Conservation (phyloP, 2,329 filamentous ascomycete genomes). For the Ascochyta koolunga region DNA sequence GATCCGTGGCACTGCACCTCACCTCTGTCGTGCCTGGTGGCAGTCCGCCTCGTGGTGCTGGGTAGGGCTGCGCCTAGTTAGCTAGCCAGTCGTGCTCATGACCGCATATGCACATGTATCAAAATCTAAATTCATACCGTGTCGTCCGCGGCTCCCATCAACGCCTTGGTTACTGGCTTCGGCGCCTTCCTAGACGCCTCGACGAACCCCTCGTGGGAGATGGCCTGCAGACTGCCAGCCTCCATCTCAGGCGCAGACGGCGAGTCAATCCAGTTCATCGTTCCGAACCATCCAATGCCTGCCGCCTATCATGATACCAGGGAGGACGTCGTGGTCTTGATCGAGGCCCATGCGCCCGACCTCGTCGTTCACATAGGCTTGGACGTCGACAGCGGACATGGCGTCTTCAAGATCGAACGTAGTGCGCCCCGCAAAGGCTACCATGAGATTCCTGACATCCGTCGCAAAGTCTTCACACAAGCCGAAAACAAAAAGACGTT, state of each 20-base stretch:
- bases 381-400: slow-evolving; percentile 61
- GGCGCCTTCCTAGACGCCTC: slow-evolving; percentile 72
- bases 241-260: slow-evolving; percentile 13
- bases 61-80: neutral
- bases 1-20: neutral
- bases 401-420: slow-evolving; percentile 73
- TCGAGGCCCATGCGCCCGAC: slow-evolving; percentile 60
- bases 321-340: slow-evolving; percentile 66
- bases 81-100: neutral
- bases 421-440: slow-evolving; percentile 76
- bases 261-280: slow-evolving; percentile 61
- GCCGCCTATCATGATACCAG: slow-evolving; percentile 74
- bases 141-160: slow-evolving; percentile 26
- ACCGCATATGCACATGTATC: no score
- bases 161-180: slow-evolving; percentile 56
- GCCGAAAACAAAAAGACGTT: slow-evolving; percentile 33
- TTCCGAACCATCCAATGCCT: slow-evolving; percentile 70
- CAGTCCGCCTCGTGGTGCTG: no score
- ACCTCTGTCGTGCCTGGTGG: no score
- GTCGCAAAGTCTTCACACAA: slow-evolving; percentile 54
- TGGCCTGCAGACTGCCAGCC: slow-evolving; percentile 66
- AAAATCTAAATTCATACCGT: neutral
- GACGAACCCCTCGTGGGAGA: slow-evolving; percentile 81
- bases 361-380: slow-evolving; percentile 80
- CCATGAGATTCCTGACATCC: slow-evolving; percentile 68